These are phyloP conservation scores for Ceratocystis albifundus DNA, from an alignment of 2,329 filamentous ascomycete genomes.

Conservation along the genomic window DNA sequence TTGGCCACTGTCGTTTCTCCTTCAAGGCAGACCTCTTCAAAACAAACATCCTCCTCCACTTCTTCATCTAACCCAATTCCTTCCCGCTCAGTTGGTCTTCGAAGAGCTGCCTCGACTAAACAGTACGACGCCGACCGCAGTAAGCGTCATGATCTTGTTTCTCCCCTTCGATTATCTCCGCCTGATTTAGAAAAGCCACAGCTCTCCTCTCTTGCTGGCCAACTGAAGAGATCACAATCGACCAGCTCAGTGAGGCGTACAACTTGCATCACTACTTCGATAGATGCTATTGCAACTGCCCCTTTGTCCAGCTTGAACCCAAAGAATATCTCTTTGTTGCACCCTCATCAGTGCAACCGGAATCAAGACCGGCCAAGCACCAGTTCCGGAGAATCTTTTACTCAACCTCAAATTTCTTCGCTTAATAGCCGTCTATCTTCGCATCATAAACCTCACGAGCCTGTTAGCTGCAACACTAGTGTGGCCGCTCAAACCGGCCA, in stretches of 20 bases:
- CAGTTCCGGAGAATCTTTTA: slow-evolving; percentile 9
- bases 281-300: neutral
- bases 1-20: neutral
- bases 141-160: slow-evolving; percentile 20
- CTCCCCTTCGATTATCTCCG: slow-evolving; percentile 22
- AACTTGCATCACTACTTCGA: neutral
- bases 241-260: neutral
- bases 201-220: neutral
- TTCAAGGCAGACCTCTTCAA: neutral
- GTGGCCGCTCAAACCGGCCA: neutral
- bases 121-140: slow-evolving; percentile 21
- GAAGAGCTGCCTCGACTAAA: slow-evolving; percentile 22
- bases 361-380: slow-evolving; percentile 2
- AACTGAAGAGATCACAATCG: slow-evolving; percentile 15
- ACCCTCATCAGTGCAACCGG: neutral
- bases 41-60: neutral
- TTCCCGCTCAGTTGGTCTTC: slow-evolving; percentile 8
- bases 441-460: neutral
- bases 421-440: neutral
- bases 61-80: neutral
- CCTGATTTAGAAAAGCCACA: slow-evolving; percentile 16
- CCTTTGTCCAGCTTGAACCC: neutral
- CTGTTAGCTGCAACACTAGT: slow-evolving; percentile 13
- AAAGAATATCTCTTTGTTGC: neutral
- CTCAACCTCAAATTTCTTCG: neutral